phyloP scores from a whole-genome alignment of 306 rosid species.

The Macrotyloma uniflorum region DNA sequence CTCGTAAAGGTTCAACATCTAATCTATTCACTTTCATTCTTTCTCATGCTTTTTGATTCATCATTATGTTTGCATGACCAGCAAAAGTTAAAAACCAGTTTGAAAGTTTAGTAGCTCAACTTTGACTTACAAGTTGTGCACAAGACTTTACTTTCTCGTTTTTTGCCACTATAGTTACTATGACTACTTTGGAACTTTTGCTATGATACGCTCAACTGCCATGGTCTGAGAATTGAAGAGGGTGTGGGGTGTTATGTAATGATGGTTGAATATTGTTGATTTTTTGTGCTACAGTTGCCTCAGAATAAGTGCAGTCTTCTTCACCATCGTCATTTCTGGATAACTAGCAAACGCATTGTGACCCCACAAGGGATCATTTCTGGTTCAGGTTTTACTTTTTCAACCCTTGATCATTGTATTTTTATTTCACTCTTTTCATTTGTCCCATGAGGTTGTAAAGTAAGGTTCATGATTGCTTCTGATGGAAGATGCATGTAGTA shows the following conservation, averaged over 20 bases:
- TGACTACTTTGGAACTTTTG: background rate
- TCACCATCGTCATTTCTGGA: slow-evolving; percentile 72
- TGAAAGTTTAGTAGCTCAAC: background rate
- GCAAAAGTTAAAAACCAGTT: background rate
- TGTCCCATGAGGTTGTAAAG: background rate
- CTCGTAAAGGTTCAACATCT: slow-evolving; percentile 12
- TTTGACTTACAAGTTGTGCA: background rate
- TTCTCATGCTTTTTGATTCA: background rate
- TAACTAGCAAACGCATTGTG: slow-evolving; percentile 83
- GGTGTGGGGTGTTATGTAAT: background rate
- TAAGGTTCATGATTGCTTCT: background rate
- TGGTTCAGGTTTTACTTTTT: slow-evolving; percentile 68
- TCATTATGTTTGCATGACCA: background rate
- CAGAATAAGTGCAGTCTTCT: slow-evolving; percentile 66
- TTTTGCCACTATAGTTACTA: background rate
- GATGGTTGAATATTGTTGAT: slow-evolving; percentile 18
- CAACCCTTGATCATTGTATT: background rate
- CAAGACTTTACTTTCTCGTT: background rate
- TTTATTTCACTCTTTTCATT: background rate
- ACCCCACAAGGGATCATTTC: slow-evolving; percentile 83
- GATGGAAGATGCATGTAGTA: background rate
- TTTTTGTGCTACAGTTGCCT: slow-evolving; percentile 37
- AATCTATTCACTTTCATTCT: background rate
- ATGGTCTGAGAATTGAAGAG: background rate
- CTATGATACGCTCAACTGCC: background rate